Evolutionary conservation across 2,329 filamentous ascomycete genomes (phyloP), one percentile per base, ranked within the genome.

Genomic region (Rutstroemia sp.): DNA sequence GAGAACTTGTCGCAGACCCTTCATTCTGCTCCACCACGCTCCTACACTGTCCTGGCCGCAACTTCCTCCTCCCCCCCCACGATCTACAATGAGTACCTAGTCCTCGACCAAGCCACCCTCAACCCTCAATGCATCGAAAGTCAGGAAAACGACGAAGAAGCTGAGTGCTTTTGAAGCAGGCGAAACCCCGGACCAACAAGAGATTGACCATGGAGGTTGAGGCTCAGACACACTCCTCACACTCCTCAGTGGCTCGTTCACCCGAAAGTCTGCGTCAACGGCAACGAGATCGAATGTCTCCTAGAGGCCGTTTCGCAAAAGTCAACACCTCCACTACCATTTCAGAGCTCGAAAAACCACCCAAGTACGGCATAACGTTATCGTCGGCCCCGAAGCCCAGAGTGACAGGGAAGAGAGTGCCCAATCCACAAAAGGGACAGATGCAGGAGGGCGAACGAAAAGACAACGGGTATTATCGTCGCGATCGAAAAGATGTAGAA

Each of bases 401-500:
- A 49, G 51, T 49, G 5, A 57, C 56, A 14, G 65, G 54, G 12
- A 62, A 53, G 38, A 60, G 58, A 54, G 62, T 60, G 39, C 59
- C 63, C 34, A 62, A 66, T 8, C 47, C 59, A 58, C 50, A 52
- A 16, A 60, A 55, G 54, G 66, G 66, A 59, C 61, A 61, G 54
- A 51, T 63, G 50, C 62, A 64, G 61, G 66, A 67, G 41, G 67
- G 64, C 16, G 56, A 63, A 57, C 63, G 63, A 54, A 65, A 65
- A 58, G 63, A 66, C 38, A 65, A 65, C 37, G 66, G 64, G 54
- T 55, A 65, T 41, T 62, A 62, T 58, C 60, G 61, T 48, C 62
- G 62, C 16, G 64, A 57, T 5, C 63, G 58, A 48, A 60, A 60
- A 54, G 65, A 66, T 25, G 60, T 58, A 52, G 83, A 86, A 54